Percentiles rank a stretch among this genome's conserved stretches.
Evolutionary conservation across 345 rosid species (phyloP).

Genomic region (Mangifera indica): DNA sequence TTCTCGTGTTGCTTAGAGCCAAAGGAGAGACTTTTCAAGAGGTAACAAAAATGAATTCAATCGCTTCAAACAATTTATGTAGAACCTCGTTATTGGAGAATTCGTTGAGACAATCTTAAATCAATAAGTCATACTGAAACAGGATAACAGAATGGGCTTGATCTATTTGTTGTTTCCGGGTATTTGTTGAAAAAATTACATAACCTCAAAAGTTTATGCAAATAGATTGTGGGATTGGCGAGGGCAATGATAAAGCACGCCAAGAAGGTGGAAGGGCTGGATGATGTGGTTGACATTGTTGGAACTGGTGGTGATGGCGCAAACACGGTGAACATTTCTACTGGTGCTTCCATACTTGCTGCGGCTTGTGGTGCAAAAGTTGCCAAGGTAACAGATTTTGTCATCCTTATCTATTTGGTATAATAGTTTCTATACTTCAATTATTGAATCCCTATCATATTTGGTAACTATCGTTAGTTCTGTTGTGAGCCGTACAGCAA

Average conservation of each 20-base stretch:
- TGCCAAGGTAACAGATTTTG: constrained; percentile 59
- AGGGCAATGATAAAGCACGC: constrained; percentile 81
- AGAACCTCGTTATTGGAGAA: too few species aligned
- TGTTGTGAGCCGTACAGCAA: constrained; percentile 51
- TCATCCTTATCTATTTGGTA: background rate
- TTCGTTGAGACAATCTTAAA: too few species aligned
- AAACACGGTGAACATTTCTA: constrained; percentile 89
- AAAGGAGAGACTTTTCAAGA: constrained; percentile 96
- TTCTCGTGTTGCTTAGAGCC: constrained; percentile 81
- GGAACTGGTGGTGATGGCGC: constrained; percentile 99
- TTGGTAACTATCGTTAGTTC: background rate
- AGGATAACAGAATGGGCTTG: too few species aligned
- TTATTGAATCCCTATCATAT: background rate
- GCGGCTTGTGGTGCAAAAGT: constrained; percentile 97
- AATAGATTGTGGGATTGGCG: constrained; percentile 81
- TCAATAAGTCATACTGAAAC: too few species aligned
- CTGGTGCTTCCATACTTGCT: constrained; percentile 88
- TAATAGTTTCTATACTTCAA: background rate
- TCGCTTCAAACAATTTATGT: background rate
- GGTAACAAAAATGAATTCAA: constrained; percentile 35
- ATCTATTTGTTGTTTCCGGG: background rate
- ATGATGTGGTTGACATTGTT: constrained; percentile 75
- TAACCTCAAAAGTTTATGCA: constrained; percentile 1
- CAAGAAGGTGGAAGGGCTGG: constrained; percentile 73
- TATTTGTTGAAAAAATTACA: background rate